Base-by-base conservation (phyloP, 371 early-diverging fungal species). In the Chytridiales sp. region DNA sequence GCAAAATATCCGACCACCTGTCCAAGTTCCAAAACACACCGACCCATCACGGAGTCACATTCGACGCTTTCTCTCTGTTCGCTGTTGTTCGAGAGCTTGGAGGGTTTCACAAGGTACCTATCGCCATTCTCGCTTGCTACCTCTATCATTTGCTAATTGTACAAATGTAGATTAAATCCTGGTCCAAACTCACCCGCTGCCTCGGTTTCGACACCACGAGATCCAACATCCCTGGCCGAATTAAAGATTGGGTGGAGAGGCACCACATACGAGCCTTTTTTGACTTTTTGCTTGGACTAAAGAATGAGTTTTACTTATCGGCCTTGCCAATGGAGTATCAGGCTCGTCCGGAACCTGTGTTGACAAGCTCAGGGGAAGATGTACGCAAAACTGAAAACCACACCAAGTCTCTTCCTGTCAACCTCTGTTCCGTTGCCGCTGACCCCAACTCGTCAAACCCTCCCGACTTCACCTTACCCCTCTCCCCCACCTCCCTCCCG, bases 211-310 rank as follows among this genome's bases (percentile, higher is more conserved):
- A 66, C 43, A 57, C 67, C 11, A 67, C 63, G 19, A 61, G 63
- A 15, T 63, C 63, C 41, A 70, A 70, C 48, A 70, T 70, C 44
- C 58, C 70, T 0, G 65, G 56, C 13, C 44, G 70, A 15, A 60
- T 70, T 56, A 70, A 70, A 49, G 66, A 58, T 34, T 70, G 70
- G 70, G 47, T 67, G 30, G 47, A 53, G 13, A 52, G 43, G 22
- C 62, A 70, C 61, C 70, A 70, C 56, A 66, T 70, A 35, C 56
- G 47, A 47, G 36, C 61, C 4, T 70, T 65, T 39, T 70, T 63
- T 47, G 70, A 70, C 46, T 67, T 56, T 24, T 56, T 69, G 26
- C 56, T 65, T 35, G 66, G 66, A 2, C 42, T 59, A 17, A 48
- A 61, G 24, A 64, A 69, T 47, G n/a, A 32, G 30, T 36, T 51